Evolutionary conservation across 2,329 filamentous ascomycete species (phyloP).

Genomic region (Colletotrichum liaoningense): DNA sequence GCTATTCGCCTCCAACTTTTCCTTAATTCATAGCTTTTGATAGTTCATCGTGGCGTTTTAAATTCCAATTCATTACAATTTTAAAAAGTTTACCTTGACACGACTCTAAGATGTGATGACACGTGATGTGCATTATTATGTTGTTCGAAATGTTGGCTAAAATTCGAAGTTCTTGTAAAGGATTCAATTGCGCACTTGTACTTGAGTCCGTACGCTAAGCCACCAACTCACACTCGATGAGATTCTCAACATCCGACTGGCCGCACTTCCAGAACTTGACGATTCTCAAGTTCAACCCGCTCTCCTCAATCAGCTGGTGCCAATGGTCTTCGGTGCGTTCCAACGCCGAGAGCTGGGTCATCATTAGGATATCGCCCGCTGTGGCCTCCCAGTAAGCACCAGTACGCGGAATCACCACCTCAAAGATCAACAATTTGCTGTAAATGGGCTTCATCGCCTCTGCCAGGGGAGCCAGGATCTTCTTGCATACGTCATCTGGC

Average conservation of each 20-base stretch:
- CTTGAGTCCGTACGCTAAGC: too few species aligned
- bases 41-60: background rate
- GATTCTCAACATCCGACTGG: background rate
- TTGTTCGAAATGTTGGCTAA: too few species aligned
- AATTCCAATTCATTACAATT: background rate
- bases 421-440: conserved; percentile 47
- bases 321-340: conserved; percentile 52
- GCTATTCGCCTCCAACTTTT: background rate
- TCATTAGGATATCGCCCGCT: conserved; percentile 52
- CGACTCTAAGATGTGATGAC: too few species aligned
- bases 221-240: background rate
- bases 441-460: conserved; percentile 48
- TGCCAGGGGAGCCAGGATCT: conserved; percentile 46
- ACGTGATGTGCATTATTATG: too few species aligned
- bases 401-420: conserved; percentile 45
- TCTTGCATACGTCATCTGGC: conserved; percentile 45
- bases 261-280: conserved; percentile 30
- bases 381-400: conserved; percentile 50
- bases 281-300: conserved; percentile 46
- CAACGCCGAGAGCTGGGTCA: conserved; percentile 43
- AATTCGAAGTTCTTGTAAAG: too few species aligned
- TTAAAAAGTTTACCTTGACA: too few species aligned
- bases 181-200: too few species aligned
- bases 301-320: conserved; percentile 43
- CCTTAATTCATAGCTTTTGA: background rate